Percentiles rank a stretch among this genome's conserved stretches.
Evolutionary conservation across 768 basidiomycete genomes (phyloP).

Genomic region (Xerocomellus amylosporus): DNA sequence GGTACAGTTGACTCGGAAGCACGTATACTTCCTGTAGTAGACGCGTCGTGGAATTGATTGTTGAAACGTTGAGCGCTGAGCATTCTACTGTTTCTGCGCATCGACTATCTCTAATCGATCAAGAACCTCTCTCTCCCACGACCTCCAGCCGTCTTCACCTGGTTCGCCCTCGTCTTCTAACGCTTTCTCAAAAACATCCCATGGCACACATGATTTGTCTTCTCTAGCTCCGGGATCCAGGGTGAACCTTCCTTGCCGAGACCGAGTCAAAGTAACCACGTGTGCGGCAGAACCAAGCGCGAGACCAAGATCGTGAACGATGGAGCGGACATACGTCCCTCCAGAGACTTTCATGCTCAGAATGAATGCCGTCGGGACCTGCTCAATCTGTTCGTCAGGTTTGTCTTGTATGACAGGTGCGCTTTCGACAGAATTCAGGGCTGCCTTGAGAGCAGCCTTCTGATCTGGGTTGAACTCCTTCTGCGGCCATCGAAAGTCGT

Average conservation of each 20-base stretch:
- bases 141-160: conserved; percentile 64
- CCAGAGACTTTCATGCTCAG: conserved; percentile 92
- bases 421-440: conserved; percentile 52
- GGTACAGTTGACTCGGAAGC: background rate
- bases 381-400: conserved; percentile 33
- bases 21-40: background rate
- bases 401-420: conserved; percentile 36
- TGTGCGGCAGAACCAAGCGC: conserved; percentile 86
- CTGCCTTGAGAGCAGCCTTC: conserved; percentile 62
- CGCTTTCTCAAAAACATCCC: conserved; percentile 70
- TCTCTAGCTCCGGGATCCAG: conserved; percentile 48
- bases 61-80: background rate
- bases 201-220: conserved; percentile 66
- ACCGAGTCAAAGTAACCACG: conserved; percentile 85
- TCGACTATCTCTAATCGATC: conserved; percentile 61
- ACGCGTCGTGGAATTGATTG: background rate
- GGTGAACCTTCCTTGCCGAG: conserved; percentile 83
- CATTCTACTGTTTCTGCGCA: conserved; percentile 11
- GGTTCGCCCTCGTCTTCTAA: conserved; percentile 47
- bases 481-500: conserved; percentile 73
- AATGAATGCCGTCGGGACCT: conserved; percentile 72
- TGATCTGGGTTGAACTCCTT: conserved; percentile 67
- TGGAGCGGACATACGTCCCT: conserved; percentile 95
- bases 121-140: conserved; percentile 84
- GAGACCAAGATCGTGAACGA: conserved; percentile 90